phyloP scores from a whole-genome alignment of 805 yeast species.

The Yarrowia sp. region DNA sequence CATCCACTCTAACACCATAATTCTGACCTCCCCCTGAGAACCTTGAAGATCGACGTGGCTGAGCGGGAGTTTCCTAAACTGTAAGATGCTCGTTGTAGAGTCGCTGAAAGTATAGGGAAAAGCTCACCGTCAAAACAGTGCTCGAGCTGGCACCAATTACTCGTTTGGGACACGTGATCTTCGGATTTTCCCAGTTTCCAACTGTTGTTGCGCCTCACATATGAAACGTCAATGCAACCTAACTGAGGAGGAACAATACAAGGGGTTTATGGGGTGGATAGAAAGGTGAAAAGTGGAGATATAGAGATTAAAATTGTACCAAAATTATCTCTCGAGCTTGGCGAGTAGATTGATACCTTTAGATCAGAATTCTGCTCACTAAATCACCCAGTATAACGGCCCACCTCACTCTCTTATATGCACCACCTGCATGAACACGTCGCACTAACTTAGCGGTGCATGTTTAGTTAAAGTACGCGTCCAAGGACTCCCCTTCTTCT shows the following conservation, averaged over 20 bases:
- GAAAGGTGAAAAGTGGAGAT: too few relatives aligned
- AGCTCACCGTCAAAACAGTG: not conserved
- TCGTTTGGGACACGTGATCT: conserved; percentile 8
- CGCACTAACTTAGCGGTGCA: conserved; percentile 10
- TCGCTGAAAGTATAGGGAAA: not conserved
- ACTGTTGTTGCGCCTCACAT: not conserved
- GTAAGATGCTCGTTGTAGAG: not conserved
- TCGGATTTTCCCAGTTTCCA: not conserved
- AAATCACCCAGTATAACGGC: not conserved
- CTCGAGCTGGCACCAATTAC: not conserved
- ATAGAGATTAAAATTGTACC: too few relatives aligned
- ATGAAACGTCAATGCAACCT: conserved; percentile 4
- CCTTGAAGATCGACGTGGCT: conserved; percentile 25
- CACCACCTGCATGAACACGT: conserved; percentile 26
- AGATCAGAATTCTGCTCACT: not conserved
- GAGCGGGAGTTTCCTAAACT: conserved; percentile 6
- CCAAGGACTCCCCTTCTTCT: not conserved
- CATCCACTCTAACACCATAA: too few relatives aligned
- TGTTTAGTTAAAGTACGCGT: conserved; percentile 14
- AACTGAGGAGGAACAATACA: not conserved
- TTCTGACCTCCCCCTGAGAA: conserved; percentile 18
- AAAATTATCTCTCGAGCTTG: too few relatives aligned
- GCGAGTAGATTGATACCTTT: too few relatives aligned
- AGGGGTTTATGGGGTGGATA: not conserved
- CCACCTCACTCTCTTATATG: too few relatives aligned